Evolutionary conservation across 78 protist genomes (phyloP).

Genomic region (Mantamonas sphyraenae): DNA sequence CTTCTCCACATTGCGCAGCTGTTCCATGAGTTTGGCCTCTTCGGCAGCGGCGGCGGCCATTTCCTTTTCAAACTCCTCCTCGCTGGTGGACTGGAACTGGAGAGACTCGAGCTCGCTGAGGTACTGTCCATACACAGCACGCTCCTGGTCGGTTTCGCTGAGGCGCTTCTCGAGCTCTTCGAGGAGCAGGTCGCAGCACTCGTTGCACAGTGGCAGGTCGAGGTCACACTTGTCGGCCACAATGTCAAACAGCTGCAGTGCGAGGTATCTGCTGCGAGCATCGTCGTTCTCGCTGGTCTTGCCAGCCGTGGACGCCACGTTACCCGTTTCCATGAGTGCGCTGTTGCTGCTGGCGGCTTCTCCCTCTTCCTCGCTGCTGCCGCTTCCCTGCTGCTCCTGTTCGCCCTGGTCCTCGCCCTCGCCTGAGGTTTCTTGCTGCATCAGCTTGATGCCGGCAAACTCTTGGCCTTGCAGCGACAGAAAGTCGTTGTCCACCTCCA

Average conservation of each 20-base stretch:
- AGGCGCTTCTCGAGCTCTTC: neutral
- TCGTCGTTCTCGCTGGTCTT: no score
- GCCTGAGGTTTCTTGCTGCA: no score
- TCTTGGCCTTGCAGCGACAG: no score
- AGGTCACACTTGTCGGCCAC: neutral
- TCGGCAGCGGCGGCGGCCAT: neutral
- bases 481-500: no score
- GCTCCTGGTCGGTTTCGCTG: neutral
- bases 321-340: no score
- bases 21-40: slow-evolving; percentile 3
- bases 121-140: neutral
- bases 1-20: neutral
- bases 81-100: neutral
- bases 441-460: no score
- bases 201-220: slow-evolving; percentile 31
- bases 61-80: neutral
- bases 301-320: no score
- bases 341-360: no score
- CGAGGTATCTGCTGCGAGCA: no score
- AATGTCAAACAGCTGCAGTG: slow-evolving; percentile 11
- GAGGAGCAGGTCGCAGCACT: slow-evolving; percentile 8
- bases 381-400: no score
- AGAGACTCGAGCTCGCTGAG: neutral
- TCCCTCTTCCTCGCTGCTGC: no score
- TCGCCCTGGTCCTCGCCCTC: no score